Conservation (phyloP, 306 rosid species). For the Ziziphus jujuba region DNA sequence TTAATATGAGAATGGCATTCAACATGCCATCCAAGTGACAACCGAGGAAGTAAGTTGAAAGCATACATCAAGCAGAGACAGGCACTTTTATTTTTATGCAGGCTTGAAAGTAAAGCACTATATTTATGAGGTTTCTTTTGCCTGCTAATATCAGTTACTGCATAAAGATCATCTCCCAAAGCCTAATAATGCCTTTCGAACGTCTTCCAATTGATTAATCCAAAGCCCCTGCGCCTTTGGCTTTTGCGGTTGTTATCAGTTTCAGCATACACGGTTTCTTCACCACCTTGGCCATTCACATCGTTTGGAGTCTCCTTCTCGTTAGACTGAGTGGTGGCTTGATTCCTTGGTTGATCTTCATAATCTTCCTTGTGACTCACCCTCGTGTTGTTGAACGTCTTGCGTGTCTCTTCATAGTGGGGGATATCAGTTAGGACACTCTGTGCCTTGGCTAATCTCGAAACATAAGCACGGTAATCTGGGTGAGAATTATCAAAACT, state of each 20-base stretch:
- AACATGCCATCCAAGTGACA: neutral
- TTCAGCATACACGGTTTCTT: slow-evolving; percentile 32
- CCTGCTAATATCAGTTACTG: slow-evolving; percentile 13
- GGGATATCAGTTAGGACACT: slow-evolving; percentile 40
- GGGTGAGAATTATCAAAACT: slow-evolving; percentile 2
- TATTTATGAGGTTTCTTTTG: neutral
- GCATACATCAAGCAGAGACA: neutral
- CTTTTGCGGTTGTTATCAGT: slow-evolving; percentile 18
- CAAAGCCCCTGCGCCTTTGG: slow-evolving; percentile 32
- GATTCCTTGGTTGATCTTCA: neutral
- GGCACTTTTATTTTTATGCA: slow-evolving; percentile 3
- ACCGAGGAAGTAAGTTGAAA: neutral
- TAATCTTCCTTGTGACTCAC: slow-evolving; percentile 20
- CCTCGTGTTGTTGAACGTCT: slow-evolving; percentile 27
- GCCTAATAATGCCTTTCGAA: slow-evolving; percentile 5
- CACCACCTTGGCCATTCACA: slow-evolving; percentile 19
- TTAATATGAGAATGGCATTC: neutral
- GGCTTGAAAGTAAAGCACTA: neutral
- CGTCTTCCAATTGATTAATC: slow-evolving; percentile 33
- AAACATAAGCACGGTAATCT: slow-evolving; percentile 35
- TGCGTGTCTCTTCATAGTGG: slow-evolving; percentile 28
- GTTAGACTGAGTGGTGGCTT: slow-evolving; percentile 18
- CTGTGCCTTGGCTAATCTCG: slow-evolving; percentile 25
- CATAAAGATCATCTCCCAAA: neutral
- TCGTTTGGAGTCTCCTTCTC: slow-evolving; percentile 29